These are phyloP conservation scores for Zalaria sp. DNA, from an alignment of 2,329 filamentous ascomycete species.

Conservation along the genomic window DNA sequence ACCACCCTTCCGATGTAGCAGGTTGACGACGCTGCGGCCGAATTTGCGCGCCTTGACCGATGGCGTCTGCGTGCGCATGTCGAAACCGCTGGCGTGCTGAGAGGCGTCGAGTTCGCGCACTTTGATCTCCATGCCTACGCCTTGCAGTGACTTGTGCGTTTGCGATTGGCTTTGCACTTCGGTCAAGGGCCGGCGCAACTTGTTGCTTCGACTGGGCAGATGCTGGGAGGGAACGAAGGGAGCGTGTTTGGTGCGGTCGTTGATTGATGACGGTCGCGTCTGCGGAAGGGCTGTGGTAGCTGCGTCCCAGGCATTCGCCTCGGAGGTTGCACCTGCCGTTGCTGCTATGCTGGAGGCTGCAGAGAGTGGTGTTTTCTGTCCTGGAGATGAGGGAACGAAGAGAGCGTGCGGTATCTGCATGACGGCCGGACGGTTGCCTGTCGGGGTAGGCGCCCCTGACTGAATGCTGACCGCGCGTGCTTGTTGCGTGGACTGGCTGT, in stretches of 20 bases:
- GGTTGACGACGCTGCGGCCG: not conserved
- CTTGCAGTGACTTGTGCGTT: too few relatives aligned
- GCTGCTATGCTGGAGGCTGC: not conserved
- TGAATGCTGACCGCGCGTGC: not conserved
- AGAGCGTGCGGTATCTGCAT: not conserved
- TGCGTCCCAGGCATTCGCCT: not conserved
- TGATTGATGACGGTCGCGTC: too few relatives aligned
- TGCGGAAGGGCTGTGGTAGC: not conserved
- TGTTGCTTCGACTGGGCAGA: too few relatives aligned
- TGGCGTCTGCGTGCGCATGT: not conserved
- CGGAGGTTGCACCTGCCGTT: not conserved
- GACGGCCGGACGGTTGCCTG: not conserved
- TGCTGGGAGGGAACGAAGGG: too few relatives aligned
- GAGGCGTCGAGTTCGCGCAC: not conserved
- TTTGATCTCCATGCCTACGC: constrained; percentile 1
- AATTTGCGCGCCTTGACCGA: not conserved
- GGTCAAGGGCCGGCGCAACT: too few relatives aligned
- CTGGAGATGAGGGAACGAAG: not conserved
- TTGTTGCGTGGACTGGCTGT: not conserved
- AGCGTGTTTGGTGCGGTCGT: too few relatives aligned
- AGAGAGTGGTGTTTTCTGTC: not conserved
- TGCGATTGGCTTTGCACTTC: too few relatives aligned
- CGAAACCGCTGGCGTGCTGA: not conserved
- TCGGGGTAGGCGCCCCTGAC: not conserved
- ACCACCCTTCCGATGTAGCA: not conserved